Percentiles rank a stretch among this genome's conserved stretches.
Evolutionary conservation across 116 monocot species (phyloP).

Genomic region (Trichopus zeylanicus): DNA sequence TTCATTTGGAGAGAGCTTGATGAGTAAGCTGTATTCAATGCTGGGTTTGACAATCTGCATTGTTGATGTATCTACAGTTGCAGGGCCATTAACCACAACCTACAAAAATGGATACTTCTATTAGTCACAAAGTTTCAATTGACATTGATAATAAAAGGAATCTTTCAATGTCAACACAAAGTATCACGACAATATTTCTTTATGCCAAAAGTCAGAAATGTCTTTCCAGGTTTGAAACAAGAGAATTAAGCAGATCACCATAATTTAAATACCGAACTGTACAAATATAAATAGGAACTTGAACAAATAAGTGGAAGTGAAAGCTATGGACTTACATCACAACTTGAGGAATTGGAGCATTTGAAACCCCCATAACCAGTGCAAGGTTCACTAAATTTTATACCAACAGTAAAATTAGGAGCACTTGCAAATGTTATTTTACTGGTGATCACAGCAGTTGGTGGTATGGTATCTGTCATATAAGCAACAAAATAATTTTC

Average conservation of each 20-base stretch:
- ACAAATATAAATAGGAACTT: neutral
- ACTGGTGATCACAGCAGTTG: slow-evolving; percentile 1
- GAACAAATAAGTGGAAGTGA: neutral
- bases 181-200: too few relatives aligned
- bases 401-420: neutral
- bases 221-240: too few relatives aligned
- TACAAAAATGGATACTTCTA: neutral
- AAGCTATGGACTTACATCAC: slow-evolving; percentile 4
- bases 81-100: slow-evolving; percentile 3
- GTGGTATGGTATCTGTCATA: slow-evolving; percentile 2
- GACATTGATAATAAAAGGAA: too few relatives aligned
- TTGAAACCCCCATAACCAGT: slow-evolving; percentile 7
- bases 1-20: neutral
- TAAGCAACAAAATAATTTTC: neutral
- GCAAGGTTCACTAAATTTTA: slow-evolving; percentile 8
- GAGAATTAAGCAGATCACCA: too few relatives aligned
- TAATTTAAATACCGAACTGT: too few relatives aligned
- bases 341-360: slow-evolving; percentile 3
- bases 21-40: neutral
- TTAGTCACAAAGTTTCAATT: neutral
- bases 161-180: too few relatives aligned
- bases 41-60: slow-evolving; percentile 5
- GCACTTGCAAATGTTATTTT: neutral
- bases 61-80: slow-evolving; percentile 1
- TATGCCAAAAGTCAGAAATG: too few relatives aligned